Conservation (phyloP, 352 stramenopile species). For the Pythium rishiriense region DNA sequence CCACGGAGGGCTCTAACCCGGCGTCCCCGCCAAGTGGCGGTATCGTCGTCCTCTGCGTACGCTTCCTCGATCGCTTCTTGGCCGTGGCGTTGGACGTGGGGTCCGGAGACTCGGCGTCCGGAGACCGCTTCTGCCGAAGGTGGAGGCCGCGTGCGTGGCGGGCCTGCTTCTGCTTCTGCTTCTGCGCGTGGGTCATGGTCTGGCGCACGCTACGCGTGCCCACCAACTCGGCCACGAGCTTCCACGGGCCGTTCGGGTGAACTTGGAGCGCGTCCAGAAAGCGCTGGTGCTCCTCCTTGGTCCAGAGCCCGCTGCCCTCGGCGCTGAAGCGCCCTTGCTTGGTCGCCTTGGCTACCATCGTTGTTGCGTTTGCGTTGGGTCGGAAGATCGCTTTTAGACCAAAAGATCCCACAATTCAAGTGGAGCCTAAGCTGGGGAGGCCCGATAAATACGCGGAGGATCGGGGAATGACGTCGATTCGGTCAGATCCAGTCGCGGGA, state of each 20-base stretch:
- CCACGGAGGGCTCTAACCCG: too few relatives aligned
- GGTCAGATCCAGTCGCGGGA: neutral
- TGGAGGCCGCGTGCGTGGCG: slow-evolving; percentile 29
- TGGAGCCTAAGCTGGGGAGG: too few relatives aligned
- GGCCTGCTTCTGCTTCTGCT: slow-evolving; percentile 38
- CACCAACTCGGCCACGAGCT: slow-evolving; percentile 27
- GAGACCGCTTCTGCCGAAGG: neutral
- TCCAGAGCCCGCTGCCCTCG: slow-evolving; percentile 26
- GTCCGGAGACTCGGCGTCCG: neutral
- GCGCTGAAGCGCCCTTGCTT: slow-evolving; percentile 7
- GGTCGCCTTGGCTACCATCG: neutral
- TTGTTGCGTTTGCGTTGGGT: neutral
- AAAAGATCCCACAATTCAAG: neutral
- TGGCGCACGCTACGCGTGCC: slow-evolving; percentile 28
- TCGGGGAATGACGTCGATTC: neutral
- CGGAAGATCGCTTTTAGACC: neutral
- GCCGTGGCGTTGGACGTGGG: neutral
- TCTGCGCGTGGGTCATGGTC: slow-evolving; percentile 41
- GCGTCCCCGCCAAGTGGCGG: too few relatives aligned
- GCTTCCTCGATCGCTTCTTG: neutral
- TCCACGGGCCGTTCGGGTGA: slow-evolving; percentile 32
- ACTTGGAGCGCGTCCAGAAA: slow-evolving; percentile 33
- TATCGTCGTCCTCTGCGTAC: neutral
- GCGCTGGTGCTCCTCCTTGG: slow-evolving; percentile 30
- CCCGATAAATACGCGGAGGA: neutral